A percentile compares a stretch with the other conserved stretches of the same genome.
Evolutionary conservation across 192 early-diverging fungal species (phyloP).

Genomic region (Haplosporangium gracile): DNA sequence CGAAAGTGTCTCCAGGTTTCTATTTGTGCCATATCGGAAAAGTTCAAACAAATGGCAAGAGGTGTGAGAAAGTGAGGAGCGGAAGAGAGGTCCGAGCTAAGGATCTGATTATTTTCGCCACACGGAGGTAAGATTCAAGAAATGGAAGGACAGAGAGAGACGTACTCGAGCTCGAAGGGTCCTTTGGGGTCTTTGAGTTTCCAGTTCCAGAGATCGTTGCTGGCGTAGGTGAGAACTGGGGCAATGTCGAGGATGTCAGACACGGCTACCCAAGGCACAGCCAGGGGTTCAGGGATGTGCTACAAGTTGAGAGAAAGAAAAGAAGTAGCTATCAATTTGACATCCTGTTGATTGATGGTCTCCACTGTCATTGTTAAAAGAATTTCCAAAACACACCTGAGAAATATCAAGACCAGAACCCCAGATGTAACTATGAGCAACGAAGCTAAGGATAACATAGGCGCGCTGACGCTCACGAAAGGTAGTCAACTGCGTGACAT

Average conservation of each 20-base stretch:
- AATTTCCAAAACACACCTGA: constrained; percentile 61
- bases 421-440: constrained; percentile 95
- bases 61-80: not conserved
- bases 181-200: constrained; percentile 80
- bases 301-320: constrained; percentile 2
- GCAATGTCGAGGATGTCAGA: constrained; percentile 82
- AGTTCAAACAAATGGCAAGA: not conserved
- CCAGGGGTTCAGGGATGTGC: constrained; percentile 82
- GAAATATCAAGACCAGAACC: constrained; percentile 78
- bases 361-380: not conserved
- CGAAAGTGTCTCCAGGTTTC: constrained; percentile 83
- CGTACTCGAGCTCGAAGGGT: constrained; percentile 74
- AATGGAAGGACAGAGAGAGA: constrained; percentile 5
- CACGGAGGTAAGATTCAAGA: not conserved
- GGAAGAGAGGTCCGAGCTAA: too few relatives aligned
- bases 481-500: constrained; percentile 64
- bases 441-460: constrained; percentile 82
- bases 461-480: constrained; percentile 83
- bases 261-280: constrained; percentile 84
- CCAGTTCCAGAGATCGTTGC: constrained; percentile 92
- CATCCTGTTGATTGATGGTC: not conserved
- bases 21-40: constrained; percentile 2
- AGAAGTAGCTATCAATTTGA: not conserved
- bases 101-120: not conserved
- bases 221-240: constrained; percentile 88